Evolutionary conservation across 805 yeast genomes (phyloP), one percentile per base, ranked within the genome.

Genomic region (Zygoascus flipseniorum): DNA sequence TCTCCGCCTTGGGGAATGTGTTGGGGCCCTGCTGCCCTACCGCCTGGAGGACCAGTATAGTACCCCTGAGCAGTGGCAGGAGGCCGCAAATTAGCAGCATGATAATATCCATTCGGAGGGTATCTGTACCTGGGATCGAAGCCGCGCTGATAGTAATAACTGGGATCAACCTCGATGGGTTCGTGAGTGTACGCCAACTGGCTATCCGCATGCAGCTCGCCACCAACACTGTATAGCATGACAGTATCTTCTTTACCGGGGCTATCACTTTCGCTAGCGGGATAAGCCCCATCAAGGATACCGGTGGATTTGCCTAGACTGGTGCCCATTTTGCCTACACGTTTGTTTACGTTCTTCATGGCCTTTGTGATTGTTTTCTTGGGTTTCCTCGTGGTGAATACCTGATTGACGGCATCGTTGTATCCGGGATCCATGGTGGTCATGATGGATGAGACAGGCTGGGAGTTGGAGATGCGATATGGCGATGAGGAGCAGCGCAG

Each of bases 291-390:
- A 31, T 52, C 58, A 11, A 46, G 56, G n/a, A 58, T 46, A 26
- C 60, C 60, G 10, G 59, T 54, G n/a, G 56, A 52, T 44, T 55
- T 45, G 19, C 54, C 31, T 8, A 57, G 46, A 26, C 47, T 49
- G 23, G 51, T 47, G 18, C 58, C 59, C 11, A 54, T 31, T 16
- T 47, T 52, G 23, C 52, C 31, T 42, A 56, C 59, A 23, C 54
- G 52, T 42, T 58, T 60, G 54, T 60, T 60, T 37, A 58, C 48
- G 13, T 55, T 52, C 19, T 54, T 39, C 16, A 59, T 31, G 23
- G 61, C 61, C 54, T 54, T 51, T 50, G 54, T 54, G 41, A 56
- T 54, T 48, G 56, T 59, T 48, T 54, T 59, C 43, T 54, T 55
- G 23, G 58, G 60, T 52, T 52, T 52, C 13, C 53, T 50, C 8